Percentiles rank a stretch among this genome's conserved stretches.
These are phyloP conservation scores for Elsinoe australis DNA, from an alignment of 2,329 filamentous ascomycete species.

Conservation along the genomic window DNA sequence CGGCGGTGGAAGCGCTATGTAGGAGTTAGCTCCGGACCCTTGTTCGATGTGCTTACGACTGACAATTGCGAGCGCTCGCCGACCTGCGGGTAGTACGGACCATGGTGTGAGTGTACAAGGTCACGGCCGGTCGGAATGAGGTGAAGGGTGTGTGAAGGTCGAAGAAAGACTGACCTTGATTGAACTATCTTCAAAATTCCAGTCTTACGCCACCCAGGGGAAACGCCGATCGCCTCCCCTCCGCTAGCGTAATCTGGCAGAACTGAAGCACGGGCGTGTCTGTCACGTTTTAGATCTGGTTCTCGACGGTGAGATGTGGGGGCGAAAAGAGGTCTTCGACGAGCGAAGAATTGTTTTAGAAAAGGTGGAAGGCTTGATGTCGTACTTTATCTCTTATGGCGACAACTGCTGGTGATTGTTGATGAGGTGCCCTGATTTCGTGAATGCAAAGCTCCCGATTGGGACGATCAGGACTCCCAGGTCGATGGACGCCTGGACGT, in stretches of 20 bases:
- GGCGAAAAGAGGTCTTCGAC: neutral
- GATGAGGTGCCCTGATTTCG: neutral
- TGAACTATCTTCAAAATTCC: conserved; percentile 12
- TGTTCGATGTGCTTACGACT: neutral
- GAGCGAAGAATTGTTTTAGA: neutral
- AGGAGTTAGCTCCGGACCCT: neutral
- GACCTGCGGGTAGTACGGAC: neutral
- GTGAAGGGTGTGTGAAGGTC: neutral
- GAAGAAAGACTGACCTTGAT: conserved; percentile 1
- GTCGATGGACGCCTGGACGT: conserved; percentile 14
- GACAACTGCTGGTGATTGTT: neutral
- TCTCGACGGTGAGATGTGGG: neutral
- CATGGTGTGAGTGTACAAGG: conserved; percentile 1
- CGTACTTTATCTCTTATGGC: neutral
- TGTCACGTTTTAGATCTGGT: neutral
- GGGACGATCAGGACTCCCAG: neutral
- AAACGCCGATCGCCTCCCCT: conserved; percentile 9
- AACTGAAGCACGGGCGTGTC: conserved; percentile 8
- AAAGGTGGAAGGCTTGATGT: neutral
- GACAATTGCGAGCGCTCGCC: conserved; percentile 7
- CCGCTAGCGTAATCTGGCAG: conserved; percentile 11
- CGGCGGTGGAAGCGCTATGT: neutral
- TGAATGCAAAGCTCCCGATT: neutral
- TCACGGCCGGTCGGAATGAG: neutral
- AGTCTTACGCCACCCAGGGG: conserved; percentile 13